These are phyloP conservation scores for Capronia coronata DNA, from an alignment of 2,329 filamentous ascomycete species.

Conservation along the genomic window DNA sequence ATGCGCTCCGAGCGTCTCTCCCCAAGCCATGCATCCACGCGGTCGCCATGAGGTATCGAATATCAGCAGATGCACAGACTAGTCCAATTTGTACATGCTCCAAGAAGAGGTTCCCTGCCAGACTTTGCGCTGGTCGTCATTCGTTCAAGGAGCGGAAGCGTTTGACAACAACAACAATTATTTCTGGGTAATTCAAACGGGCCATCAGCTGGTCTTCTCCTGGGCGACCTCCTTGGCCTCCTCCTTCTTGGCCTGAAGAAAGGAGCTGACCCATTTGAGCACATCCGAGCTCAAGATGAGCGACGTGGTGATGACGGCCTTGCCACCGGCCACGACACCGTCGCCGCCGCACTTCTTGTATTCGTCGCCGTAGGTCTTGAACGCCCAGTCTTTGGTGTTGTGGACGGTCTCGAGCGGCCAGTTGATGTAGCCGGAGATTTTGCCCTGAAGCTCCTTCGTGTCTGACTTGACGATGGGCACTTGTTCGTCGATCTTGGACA, in stretches of 20 bases:
- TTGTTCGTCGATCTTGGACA: constrained; percentile 61
- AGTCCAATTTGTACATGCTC: no score
- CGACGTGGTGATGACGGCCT: constrained; percentile 62
- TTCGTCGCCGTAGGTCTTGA: constrained; percentile 40
- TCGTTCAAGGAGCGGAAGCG: no score
- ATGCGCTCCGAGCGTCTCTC: no score
- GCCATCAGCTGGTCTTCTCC: constrained; percentile 23
- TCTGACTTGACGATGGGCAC: constrained; percentile 72
- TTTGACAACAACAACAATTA: no score
- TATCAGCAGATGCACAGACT: no score
- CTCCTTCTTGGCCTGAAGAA: constrained; percentile 57
- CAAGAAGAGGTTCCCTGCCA: no score
- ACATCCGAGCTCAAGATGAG: constrained; percentile 62
- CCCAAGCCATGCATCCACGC: no score
- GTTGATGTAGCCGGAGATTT: constrained; percentile 55
- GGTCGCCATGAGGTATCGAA: no score
- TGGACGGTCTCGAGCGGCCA: constrained; percentile 58
- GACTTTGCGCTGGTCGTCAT: no score
- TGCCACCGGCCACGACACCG: constrained; percentile 60
- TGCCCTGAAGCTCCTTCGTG: constrained; percentile 61
- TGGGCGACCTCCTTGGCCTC: constrained; percentile 48
- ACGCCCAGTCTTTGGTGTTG: constrained; percentile 46
- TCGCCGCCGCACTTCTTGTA: constrained; percentile 48
- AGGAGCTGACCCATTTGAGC: constrained; percentile 54
- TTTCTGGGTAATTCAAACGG: not conserved